These are phyloP conservation scores for Lipomyces mesembrius DNA, from an alignment of 805 yeast species.

Conservation along the genomic window DNA sequence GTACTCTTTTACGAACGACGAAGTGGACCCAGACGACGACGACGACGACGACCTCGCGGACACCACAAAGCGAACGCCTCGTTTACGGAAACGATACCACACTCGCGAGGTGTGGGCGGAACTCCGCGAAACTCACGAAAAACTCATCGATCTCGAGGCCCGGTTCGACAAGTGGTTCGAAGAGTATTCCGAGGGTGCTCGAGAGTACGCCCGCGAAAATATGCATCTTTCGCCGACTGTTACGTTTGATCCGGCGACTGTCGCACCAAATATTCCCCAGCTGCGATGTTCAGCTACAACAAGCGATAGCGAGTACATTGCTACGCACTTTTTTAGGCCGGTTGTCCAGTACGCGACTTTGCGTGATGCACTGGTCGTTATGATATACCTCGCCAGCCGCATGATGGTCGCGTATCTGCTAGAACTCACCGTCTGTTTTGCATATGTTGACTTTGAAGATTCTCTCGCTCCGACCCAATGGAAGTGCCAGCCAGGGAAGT, in stretches of 20 bases:
- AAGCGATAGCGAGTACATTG: conserved; percentile 10
- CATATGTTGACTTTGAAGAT: neutral
- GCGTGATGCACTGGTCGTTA: conserved; percentile 22
- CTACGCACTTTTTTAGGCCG: conserved; percentile 27
- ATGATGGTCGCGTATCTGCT: conserved; percentile 18
- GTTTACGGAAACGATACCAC: conserved; percentile 11
- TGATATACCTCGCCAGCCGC: conserved; percentile 6
- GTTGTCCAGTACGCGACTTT: conserved; percentile 10
- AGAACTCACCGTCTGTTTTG: neutral
- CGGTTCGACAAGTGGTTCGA: conserved; percentile 10
- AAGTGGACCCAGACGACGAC: conserved; percentile 2
- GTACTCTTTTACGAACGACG: conserved; percentile 5
- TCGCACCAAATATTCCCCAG: conserved; percentile 6
- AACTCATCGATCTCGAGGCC: conserved; percentile 8
- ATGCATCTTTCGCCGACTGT: neutral
- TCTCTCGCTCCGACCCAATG: neutral
- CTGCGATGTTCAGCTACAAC: conserved; percentile 7
- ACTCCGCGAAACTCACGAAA: neutral
- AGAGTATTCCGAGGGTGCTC: neutral
- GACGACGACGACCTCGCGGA: neutral
- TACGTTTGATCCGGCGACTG: conserved; percentile 9
- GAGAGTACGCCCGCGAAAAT: neutral
- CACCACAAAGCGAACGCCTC: neutral
- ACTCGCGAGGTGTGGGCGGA: conserved; percentile 3
- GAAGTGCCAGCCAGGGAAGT: too few species aligned